Evolutionary conservation across 2,329 filamentous ascomycete species (phyloP).

Genomic region (Nemania abortiva): DNA sequence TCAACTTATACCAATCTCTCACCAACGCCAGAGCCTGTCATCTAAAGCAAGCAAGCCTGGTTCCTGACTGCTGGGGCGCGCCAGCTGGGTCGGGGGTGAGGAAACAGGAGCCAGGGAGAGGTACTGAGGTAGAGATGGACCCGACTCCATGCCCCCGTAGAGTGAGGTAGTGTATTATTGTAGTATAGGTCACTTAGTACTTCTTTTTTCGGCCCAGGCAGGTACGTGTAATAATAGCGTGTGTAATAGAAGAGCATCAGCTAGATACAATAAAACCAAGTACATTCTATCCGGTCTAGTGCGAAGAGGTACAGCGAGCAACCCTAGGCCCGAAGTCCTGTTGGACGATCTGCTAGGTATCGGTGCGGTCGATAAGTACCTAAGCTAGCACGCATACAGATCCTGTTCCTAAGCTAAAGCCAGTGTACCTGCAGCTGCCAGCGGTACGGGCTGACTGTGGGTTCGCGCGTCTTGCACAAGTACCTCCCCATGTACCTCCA

Average conservation of each 20-base stretch:
- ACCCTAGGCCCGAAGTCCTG: constrained; percentile 20
- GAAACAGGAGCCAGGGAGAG: constrained; percentile 20
- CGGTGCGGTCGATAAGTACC: constrained; percentile 23
- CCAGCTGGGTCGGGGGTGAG: constrained; percentile 34
- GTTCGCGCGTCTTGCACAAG: constrained; percentile 37
- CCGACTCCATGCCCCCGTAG: constrained; percentile 32
- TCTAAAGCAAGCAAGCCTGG: constrained; percentile 30
- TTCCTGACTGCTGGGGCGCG: constrained; percentile 38
- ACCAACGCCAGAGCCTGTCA: constrained; percentile 33
- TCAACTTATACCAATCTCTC: constrained; percentile 50
- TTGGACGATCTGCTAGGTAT: constrained; percentile 32
- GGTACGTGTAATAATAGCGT: constrained; percentile 28
- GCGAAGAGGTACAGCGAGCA: constrained; percentile 29
- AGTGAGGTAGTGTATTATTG: neutral
- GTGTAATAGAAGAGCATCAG: constrained; percentile 16
- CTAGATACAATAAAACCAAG: constrained; percentile 19
- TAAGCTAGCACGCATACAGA: constrained; percentile 20
- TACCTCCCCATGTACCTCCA: constrained; percentile 26
- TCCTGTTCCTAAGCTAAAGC: constrained; percentile 34
- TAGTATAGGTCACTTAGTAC: constrained; percentile 6
- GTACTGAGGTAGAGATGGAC: constrained; percentile 14
- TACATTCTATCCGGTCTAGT: constrained; percentile 18
- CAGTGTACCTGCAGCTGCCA: constrained; percentile 41
- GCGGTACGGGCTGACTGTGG: constrained; percentile 42
- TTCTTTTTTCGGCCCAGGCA: constrained; percentile 24